phyloP scores from a whole-genome alignment of 2,329 filamentous ascomycete species.

The Sclerotinia sclerotiorum region DNA sequence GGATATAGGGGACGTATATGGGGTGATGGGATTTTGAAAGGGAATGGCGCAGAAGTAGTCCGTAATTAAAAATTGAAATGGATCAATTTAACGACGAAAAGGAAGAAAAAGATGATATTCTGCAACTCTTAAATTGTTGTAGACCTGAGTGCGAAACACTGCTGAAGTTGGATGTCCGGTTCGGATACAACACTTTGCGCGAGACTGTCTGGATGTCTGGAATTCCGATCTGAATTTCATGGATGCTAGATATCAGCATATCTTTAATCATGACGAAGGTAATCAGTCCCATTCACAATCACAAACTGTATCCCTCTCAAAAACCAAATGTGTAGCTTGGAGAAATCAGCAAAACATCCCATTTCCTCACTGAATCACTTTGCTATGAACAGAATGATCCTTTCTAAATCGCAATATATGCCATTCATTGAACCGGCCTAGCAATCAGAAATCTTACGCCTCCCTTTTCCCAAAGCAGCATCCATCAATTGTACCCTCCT shows the following conservation, averaged over 20 bases:
- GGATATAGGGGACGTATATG: neutral
- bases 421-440: conserved; percentile 20
- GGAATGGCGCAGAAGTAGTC: neutral
- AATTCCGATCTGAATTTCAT: neutral
- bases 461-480: conserved; percentile 21
- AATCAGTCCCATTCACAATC: conserved; percentile 3
- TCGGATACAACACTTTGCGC: neutral
- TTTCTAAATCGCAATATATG: conserved; percentile 16
- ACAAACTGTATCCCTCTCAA: neutral
- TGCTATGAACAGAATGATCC: conserved; percentile 23
- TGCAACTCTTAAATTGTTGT: too few species aligned
- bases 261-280: neutral
- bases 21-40: neutral
- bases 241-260: neutral
- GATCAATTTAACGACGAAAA: neutral
- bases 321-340: neutral
- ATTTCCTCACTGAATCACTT: conserved; percentile 23
- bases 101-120: neutral
- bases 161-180: neutral
- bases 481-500: conserved; percentile 20
- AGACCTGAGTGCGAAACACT: neutral
- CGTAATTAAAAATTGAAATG: too few species aligned
- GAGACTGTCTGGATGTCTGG: neutral
- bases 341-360: conserved; percentile 23
- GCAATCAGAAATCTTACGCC: conserved; percentile 23